phyloP scores from a whole-genome alignment of 768 basidiomycete genomes.

The Paxillus ammoniavirescens region DNA sequence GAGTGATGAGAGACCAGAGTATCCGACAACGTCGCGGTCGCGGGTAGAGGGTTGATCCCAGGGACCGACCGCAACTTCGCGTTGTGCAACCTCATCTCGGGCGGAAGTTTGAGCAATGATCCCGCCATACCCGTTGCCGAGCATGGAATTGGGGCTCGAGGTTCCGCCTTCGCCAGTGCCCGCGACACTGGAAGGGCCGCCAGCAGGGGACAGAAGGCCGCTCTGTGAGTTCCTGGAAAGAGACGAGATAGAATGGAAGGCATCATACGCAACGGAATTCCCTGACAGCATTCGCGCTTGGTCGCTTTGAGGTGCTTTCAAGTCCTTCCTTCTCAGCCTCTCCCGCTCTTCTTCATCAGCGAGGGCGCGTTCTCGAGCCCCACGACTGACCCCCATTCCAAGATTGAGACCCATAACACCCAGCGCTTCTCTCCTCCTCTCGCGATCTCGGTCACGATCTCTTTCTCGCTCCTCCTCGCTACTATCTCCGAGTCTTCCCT shows the following conservation, averaged over 20 bases:
- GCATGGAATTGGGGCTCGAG: slow-evolving; percentile 17
- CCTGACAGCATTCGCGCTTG: slow-evolving; percentile 38
- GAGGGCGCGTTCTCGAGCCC: slow-evolving; percentile 59
- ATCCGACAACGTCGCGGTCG: slow-evolving; percentile 27
- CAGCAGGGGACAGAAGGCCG: slow-evolving; percentile 19
- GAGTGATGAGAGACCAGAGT: slow-evolving; percentile 22
- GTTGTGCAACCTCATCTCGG: slow-evolving; percentile 24
- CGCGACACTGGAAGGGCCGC: slow-evolving; percentile 6
- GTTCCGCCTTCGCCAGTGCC: slow-evolving; percentile 15
- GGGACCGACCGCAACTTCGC: slow-evolving; percentile 26
- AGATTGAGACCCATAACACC: slow-evolving; percentile 41
- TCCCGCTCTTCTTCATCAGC: slow-evolving; percentile 58
- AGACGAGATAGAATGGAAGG: slow-evolving; percentile 65
- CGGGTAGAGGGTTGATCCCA: slow-evolving; percentile 34
- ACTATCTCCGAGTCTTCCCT: slow-evolving; percentile 33
- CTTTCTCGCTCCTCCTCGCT: slow-evolving; percentile 40
- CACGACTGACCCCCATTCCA: slow-evolving; percentile 38
- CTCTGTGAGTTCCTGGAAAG: slow-evolving; percentile 26
- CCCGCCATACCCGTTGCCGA: slow-evolving; percentile 22
- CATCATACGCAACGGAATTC: slow-evolving; percentile 62
- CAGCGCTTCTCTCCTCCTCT: slow-evolving; percentile 40
- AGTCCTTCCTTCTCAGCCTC: slow-evolving; percentile 53
- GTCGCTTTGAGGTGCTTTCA: slow-evolving; percentile 38
- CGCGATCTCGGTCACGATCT: slow-evolving; percentile 46
- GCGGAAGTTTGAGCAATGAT: slow-evolving; percentile 25